Base-by-base conservation (phyloP, 2,329 filamentous ascomycete species). In the Ascochyta lentis region DNA sequence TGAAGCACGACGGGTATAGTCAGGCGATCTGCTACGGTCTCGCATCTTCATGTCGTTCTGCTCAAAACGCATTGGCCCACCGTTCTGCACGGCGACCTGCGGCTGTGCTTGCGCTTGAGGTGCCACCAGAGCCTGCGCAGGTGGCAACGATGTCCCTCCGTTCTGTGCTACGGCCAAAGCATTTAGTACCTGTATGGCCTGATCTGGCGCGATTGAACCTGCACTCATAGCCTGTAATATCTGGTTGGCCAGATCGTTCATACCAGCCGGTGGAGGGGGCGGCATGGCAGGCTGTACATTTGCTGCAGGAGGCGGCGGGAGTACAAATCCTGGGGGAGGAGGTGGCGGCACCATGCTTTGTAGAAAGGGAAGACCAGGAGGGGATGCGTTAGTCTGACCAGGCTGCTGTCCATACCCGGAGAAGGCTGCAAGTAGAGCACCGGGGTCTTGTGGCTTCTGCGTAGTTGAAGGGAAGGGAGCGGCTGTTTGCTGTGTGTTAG, bases 1-100 rank as follows among this genome's bases (percentile, higher is more conserved):
- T 47, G 84, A 82, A 64, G 81, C 86, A 59, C 84, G 81, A 65
- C 87, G 87, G 82, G 89, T 90, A 64, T 86, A 89, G 54, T 88
- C 87, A 63, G 72, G 72, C 22, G 72, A 75, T 46, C 92, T 91
- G 62, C 70, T 72, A 63, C 71, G 71, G 42, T 75, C 71, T 58
- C 72, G 71, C 60, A 70, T 70, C 62, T 69, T 74, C 65, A 57
- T 65, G 48, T 67, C 67, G 57, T 69, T 66, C 34, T 69, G 69
- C 27, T 72, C 70, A 70, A 63, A 68, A 29, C 66, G 49, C n/a
- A 49, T 41, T 15, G 34, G 27, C 24, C 15, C 27, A 56, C 64
- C 61, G 47, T 65, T 69, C 19, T 65, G 63, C 40, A 50, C 46
- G 48, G 47, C 47, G 24, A 56, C 53, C 47, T 66, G 69, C 34